Base-by-base conservation (phyloP, 2,329 filamentous ascomycete genomes). In the Pseudogymnoascus sp. region DNA sequence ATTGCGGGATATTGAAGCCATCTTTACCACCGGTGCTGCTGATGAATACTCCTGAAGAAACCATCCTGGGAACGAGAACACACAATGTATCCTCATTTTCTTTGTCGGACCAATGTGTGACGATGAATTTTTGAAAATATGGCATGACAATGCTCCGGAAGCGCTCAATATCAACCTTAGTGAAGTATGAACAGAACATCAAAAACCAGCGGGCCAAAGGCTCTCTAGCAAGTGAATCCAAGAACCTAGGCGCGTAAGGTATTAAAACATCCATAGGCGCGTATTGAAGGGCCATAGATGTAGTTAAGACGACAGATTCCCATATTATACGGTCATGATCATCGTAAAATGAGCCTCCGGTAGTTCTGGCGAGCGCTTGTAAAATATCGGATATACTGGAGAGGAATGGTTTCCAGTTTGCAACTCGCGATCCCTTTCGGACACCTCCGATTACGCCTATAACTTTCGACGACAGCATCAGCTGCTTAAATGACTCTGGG, bases 231-330 rank as follows among this genome's bases (percentile, higher is more conserved):
- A 96, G 77, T 3, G 79, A 78, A 36, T 88, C 85, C 73, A 85
- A 83, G 54, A 96, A 80, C 3, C 84, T 76, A 14, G 84, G 82
- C 64, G 93, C 83, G 39, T 85, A 83, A 0, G 90, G 85, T 45
- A 96, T 86, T 37, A 96, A 78, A 6, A 88, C 83, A 70, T 96
- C 90, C 73, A 96, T 86, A 0, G 93, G 87, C 5, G 92, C 89
- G 68, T 86, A 83, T 69, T 91, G 87, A 74, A 96, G 86, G 2
- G 88, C 79, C 64, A 93, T 85, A 16, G 90, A 81, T 65, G 80
- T 75, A 67, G 81, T 85, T 62, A 83, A 77, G n/a, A 88, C 76
- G 6, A 87, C 70, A 57, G 78, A 78, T 60, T 80, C 80, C 86
- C 86, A 89, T n/a, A 87, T 71, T 34, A 78, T 72, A 4, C 74